A percentile compares a stretch with the other conserved stretches of the same genome.
Evolutionary conservation across 495 filamentous ascomycete genomes (phyloP).

Genomic region (Aspergillus affinis): DNA sequence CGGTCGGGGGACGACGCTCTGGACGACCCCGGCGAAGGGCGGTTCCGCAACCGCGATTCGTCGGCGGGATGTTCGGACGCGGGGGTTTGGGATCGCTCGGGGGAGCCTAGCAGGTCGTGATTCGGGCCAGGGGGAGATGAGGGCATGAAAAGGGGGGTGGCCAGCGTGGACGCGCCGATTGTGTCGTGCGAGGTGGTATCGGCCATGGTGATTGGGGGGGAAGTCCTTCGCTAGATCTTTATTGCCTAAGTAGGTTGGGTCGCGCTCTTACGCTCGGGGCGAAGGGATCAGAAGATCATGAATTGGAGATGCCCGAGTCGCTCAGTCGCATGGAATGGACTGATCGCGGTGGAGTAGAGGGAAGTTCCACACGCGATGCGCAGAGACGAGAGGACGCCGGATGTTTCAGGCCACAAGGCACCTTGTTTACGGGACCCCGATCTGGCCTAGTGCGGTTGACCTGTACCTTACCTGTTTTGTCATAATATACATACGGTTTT

Average conservation of each 20-base stretch:
- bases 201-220: slow-evolving; percentile 29
- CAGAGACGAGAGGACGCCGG: not conserved
- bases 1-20: slow-evolving; percentile 28
- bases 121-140: slow-evolving; percentile 33
- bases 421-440: not conserved
- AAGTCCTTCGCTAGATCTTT: not conserved
- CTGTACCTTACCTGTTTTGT: too few relatives aligned
- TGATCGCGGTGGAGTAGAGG: not conserved
- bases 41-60: not conserved
- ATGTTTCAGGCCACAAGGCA: not conserved
- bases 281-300: not conserved
- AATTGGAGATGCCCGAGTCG: not conserved
- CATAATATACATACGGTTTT: too few relatives aligned
- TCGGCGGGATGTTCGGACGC: slow-evolving; percentile 20
- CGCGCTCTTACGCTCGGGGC: not conserved
- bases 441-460: not conserved
- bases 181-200: slow-evolving; percentile 48
- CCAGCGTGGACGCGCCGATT: slow-evolving; percentile 44
- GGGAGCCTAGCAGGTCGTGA: slow-evolving; percentile 21
- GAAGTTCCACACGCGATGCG: not conserved
- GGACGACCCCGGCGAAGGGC: slow-evolving; percentile 20
- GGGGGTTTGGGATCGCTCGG: slow-evolving; percentile 27
- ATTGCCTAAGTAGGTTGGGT: not conserved
- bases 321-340: not conserved
- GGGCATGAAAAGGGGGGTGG: slow-evolving; percentile 40